Percentiles rank a stretch among this genome's conserved stretches.
Evolutionary conservation across 164 flowering plant genomes (phyloP).

Genomic region (Vitis riparia): DNA sequence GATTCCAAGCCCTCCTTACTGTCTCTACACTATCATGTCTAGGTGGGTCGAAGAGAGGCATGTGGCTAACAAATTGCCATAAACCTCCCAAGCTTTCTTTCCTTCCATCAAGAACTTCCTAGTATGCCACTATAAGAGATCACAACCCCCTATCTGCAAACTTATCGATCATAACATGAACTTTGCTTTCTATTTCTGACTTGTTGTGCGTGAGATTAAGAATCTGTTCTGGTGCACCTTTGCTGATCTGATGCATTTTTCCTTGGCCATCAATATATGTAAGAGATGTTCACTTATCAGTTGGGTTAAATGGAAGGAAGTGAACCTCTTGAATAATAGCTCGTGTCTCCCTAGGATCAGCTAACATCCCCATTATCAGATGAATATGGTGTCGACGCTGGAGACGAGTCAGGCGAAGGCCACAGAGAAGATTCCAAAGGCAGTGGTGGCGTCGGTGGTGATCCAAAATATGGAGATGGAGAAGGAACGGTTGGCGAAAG

Average conservation of each 20-base stretch:
- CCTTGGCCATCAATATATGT: slow-evolving; percentile 57
- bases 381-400: slow-evolving; percentile 6
- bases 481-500: slow-evolving; percentile 1
- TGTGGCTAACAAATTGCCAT: too few relatives aligned
- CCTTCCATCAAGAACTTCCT: too few relatives aligned
- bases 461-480: slow-evolving; percentile 9
- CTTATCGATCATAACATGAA: too few relatives aligned
- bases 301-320: slow-evolving; percentile 67
- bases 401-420: slow-evolving; percentile 13
- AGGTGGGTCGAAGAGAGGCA: too few relatives aligned
- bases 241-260: slow-evolving; percentile 68
- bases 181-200: too few relatives aligned
- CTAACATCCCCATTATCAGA: slow-evolving; percentile 5
- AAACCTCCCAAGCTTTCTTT: too few relatives aligned
- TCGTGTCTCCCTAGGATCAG: too few relatives aligned
- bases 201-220: too few relatives aligned
- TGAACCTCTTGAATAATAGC: slow-evolving; percentile 52
- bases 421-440: not conserved
- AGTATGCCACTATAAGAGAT: too few relatives aligned
- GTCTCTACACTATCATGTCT: too few relatives aligned
- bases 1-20: too few relatives aligned
- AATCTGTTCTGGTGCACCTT: slow-evolving; percentile 83
- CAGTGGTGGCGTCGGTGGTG: not conserved
- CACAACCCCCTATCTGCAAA: too few relatives aligned
- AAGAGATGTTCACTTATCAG: slow-evolving; percentile 63